Conservation (phyloP, 2,329 filamentous ascomycete genomes). For the Penicillium italicum region DNA sequence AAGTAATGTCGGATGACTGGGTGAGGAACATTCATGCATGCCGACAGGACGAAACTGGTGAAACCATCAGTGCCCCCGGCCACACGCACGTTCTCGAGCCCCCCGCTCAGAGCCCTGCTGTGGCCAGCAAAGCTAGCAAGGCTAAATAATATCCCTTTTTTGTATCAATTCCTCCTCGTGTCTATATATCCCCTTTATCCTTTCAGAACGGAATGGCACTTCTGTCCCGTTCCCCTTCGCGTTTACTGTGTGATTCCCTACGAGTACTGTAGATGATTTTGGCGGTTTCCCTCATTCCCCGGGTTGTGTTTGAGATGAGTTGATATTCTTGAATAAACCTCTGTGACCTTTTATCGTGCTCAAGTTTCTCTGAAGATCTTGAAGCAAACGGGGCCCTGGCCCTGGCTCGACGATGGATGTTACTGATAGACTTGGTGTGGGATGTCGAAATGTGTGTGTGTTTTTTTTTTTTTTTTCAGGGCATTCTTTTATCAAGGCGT, state of each 20-base stretch:
- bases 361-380: not conserved
- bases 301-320: not conserved
- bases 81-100: slow-evolving; percentile 86
- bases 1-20: slow-evolving; percentile 87
- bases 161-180: slow-evolving; percentile 21
- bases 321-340: slow-evolving; percentile 3
- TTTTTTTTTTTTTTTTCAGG: not conserved
- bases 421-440: not conserved
- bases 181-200: slow-evolving; percentile 17
- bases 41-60: slow-evolving; percentile 69
- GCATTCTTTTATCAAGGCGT: not conserved
- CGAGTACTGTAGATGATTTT: slow-evolving; percentile 9
- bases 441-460: not conserved
- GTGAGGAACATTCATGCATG: slow-evolving; percentile 82
- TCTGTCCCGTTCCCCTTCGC: not conserved
- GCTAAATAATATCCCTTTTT: slow-evolving; percentile 27
- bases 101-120: slow-evolving; percentile 35
- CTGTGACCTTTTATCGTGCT: not conserved
- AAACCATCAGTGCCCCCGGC: slow-evolving; percentile 67
- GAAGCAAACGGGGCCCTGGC: not conserved
- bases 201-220: not conserved
- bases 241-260: slow-evolving; percentile 6
- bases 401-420: not conserved
- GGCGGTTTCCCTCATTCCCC: not conserved
- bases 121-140: slow-evolving; percentile 34